These are phyloP conservation scores for Acer negundo DNA, from an alignment of 345 rosid genomes.

Conservation along the genomic window DNA sequence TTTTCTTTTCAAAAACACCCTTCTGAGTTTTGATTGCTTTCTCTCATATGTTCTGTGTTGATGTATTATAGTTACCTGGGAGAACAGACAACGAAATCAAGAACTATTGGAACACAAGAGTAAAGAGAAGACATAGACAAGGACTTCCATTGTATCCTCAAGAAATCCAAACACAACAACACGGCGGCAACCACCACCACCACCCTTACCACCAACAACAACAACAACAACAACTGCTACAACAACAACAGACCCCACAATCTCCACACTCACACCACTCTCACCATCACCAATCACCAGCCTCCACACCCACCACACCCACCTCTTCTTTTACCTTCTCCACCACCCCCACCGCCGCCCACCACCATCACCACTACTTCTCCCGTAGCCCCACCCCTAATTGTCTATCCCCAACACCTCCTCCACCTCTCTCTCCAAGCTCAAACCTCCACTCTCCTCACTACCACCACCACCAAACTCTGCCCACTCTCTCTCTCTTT, in stretches of 20 bases:
- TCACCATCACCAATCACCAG: slow-evolving; percentile 25
- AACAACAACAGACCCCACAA: background rate
- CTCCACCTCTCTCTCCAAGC: slow-evolving; percentile 28
- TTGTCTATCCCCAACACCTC: background rate
- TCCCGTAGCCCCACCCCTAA: slow-evolving; percentile 31
- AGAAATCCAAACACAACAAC: slow-evolving; percentile 34
- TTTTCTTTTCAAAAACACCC: background rate
- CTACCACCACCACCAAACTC: slow-evolving; percentile 31
- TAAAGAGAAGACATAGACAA: slow-evolving; percentile 65
- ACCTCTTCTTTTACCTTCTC: slow-evolving; percentile 43
- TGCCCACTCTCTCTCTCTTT: slow-evolving; percentile 51
- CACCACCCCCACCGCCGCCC: slow-evolving; percentile 14
- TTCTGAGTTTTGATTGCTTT: too few species aligned
- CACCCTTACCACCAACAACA: background rate
- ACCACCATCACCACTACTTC: slow-evolving; percentile 27
- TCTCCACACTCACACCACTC: slow-evolving; percentile 1
- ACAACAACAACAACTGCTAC: slow-evolving; percentile 10
- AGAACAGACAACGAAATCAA: slow-evolving; percentile 80
- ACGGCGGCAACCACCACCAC: slow-evolving; percentile 15
- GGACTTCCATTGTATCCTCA: slow-evolving; percentile 68
- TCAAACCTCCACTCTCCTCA: slow-evolving; percentile 30
- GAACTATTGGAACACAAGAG: slow-evolving; percentile 73
- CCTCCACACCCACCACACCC: slow-evolving; percentile 33
- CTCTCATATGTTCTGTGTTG: background rate
- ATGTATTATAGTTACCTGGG: slow-evolving; percentile 50